Evolutionary conservation across 192 early-diverging fungal genomes (phyloP), one percentile per base, ranked within the genome.

Genomic region (Radiomyces spectabilis): DNA sequence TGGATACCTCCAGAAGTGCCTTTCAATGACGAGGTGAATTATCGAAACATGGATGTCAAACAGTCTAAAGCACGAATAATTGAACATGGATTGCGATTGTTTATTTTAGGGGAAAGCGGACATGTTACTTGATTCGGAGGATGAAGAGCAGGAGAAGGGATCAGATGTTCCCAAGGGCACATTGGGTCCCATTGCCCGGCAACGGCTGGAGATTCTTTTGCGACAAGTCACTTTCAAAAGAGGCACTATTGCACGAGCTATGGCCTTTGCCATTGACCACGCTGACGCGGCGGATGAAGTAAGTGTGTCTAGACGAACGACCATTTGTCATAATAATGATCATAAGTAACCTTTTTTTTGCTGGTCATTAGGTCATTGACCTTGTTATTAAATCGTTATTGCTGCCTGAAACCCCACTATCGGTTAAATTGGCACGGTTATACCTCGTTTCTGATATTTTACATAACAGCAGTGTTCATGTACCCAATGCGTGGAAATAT

Each of bases 401-500:
- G 15, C 47, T 81, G 4, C 55, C 74, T 1, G 62, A 51, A 12
- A 83, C 87, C 0, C 73, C 82, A 12, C 72, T 86, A 37, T 60
- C 74, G 16, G 69, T 69, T 9, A 87, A 89, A 57, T 59, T 94
- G 24, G 77, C 86, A 1, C 73, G 86, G 38, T 69, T 97, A n/a
- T 83, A 85, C 53, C 66, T 95, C 12, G 77, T 95, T n/a, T 89
- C 85, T 0, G 94, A 97, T 50, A 82, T 97, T 21, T 74, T 97
- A n/a, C 86, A 90, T 61, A 97, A 95, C 63, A 82, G 86, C 53
- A 75, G 83, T 41, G 78, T 85, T 13, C 77, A 78, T 1, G 73
- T 93, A 2, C 80, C 87, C n/a, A 89, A 87, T 57, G 92, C 85
- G 6, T 97, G 94, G 93, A 81, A 86, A 68, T 86, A 85, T 52